A percentile compares a stretch with the other conserved stretches of the same genome.
These are phyloP conservation scores for Biancaea sappan DNA, from an alignment of 306 rosid species.

Conservation along the genomic window DNA sequence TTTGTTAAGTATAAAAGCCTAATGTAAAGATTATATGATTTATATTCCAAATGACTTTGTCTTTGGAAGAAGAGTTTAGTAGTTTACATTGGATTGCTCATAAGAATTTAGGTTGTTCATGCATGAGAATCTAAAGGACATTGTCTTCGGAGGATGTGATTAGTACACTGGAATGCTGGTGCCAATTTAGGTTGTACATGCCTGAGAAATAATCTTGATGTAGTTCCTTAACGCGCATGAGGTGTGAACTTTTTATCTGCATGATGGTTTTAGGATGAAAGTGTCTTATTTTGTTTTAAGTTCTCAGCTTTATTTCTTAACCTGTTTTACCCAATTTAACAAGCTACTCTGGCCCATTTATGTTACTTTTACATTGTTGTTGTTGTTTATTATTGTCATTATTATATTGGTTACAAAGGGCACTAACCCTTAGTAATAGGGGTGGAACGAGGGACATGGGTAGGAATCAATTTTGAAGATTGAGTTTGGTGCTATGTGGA, in stretches of 20 bases:
- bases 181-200: constrained; percentile 12
- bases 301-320: constrained; percentile 22
- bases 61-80: constrained; percentile 3
- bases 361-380: background rate
- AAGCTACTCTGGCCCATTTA: constrained; percentile 11
- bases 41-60: background rate
- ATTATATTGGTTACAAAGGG: background rate
- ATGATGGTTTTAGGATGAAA: background rate
- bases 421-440: too few species aligned
- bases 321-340: constrained; percentile 22
- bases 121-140: background rate
- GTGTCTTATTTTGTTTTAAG: constrained; percentile 5
- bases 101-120: constrained; percentile 19
- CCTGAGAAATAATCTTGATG: background rate
- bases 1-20: background rate
- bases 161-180: background rate
- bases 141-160: constrained; percentile 1
- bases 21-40: background rate
- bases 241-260: background rate
- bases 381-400: background rate
- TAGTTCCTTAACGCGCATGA: background rate
- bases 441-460: background rate
- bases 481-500: background rate
- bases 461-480: too few species aligned
- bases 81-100: background rate